These are phyloP conservation scores for Tetracladium maxilliforme DNA, from an alignment of 2,329 filamentous ascomycete genomes.

Conservation along the genomic window DNA sequence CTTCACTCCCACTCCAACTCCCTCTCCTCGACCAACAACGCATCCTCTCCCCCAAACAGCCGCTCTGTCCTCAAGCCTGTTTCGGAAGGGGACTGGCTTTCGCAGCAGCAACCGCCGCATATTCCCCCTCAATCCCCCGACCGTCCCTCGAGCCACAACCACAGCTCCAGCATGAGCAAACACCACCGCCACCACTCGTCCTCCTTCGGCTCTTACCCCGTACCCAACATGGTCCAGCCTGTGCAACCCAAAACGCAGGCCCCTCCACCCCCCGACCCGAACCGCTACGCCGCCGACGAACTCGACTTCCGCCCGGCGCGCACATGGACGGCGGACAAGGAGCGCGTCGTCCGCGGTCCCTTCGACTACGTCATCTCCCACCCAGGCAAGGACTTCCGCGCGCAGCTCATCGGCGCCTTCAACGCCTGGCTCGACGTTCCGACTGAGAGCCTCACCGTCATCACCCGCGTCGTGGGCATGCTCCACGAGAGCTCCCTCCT, in stretches of 20 bases:
- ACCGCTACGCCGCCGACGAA: conserved; percentile 10
- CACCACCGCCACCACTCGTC: conserved; percentile 1
- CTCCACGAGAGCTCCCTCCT: conserved; percentile 73
- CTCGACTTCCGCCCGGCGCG: conserved; percentile 14
- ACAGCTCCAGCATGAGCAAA: conserved; percentile 1
- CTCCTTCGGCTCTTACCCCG: conserved; percentile 7
- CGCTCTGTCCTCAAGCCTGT: conserved; percentile 33
- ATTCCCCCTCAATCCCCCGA: conserved; percentile 15
- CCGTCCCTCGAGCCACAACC: conserved; percentile 3
- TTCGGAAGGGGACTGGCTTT: conserved; percentile 46
- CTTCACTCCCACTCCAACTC: conserved; percentile 10
- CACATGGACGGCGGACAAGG: conserved; percentile 57
- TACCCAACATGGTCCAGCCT: conserved; percentile 6
- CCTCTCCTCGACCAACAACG: conserved; percentile 44
- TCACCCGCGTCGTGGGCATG: conserved; percentile 72
- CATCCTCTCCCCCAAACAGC: conserved; percentile 9
- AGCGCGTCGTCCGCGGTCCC: conserved; percentile 62
- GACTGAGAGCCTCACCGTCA: conserved; percentile 50
- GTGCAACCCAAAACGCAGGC: neutral
- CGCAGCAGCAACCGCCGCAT: conserved; percentile 19
- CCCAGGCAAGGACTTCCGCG: conserved; percentile 74
- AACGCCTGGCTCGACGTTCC: conserved; percentile 70
- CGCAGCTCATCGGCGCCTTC: conserved; percentile 67
- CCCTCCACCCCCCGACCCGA: conserved; percentile 8
- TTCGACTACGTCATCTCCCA: conserved; percentile 69